These are phyloP conservation scores for Scheffersomyces parashehatae DNA, from an alignment of 1,139 yeast species.

Conservation along the genomic window DNA sequence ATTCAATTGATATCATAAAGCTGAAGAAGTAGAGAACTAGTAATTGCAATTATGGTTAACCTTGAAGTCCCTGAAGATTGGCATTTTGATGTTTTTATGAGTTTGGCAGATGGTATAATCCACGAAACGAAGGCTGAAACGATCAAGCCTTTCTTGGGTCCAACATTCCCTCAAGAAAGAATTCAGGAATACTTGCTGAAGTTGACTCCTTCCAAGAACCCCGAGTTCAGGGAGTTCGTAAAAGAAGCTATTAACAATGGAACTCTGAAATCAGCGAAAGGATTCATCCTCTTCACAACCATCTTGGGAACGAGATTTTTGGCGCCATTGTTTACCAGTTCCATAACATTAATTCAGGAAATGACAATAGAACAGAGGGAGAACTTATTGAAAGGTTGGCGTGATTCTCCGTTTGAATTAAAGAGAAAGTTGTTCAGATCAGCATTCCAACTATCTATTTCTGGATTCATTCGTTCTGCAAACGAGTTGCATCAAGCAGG, in stretches of 20 bases:
- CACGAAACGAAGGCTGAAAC: slow-evolving; percentile 34
- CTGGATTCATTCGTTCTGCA: slow-evolving; percentile 25
- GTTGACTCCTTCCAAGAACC: slow-evolving; percentile 32
- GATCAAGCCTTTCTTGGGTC: slow-evolving; percentile 27
- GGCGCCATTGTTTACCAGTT: slow-evolving; percentile 40
- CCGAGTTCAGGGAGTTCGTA: slow-evolving; percentile 26
- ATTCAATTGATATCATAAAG: background rate
- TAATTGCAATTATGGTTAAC: slow-evolving; percentile 20
- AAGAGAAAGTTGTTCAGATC: slow-evolving; percentile 33
- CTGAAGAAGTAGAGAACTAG: slow-evolving; percentile 17
- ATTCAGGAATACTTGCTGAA: slow-evolving; percentile 34
- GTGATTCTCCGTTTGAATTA: slow-evolving; percentile 34
- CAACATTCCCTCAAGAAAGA: slow-evolving; percentile 27
- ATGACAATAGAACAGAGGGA: slow-evolving; percentile 36
- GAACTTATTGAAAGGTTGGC: slow-evolving; percentile 34
- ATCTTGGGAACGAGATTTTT: slow-evolving; percentile 32
- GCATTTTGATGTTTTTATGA: slow-evolving; percentile 27
- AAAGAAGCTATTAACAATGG: slow-evolving; percentile 8
- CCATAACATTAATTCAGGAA: slow-evolving; percentile 37
- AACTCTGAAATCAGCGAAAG: slow-evolving; percentile 17
- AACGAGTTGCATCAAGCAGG: slow-evolving; percentile 37
- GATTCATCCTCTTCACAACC: slow-evolving; percentile 26
- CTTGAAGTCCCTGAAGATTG: slow-evolving; percentile 20
- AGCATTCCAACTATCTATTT: slow-evolving; percentile 22
- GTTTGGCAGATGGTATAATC: slow-evolving; percentile 38